phyloP scores from a whole-genome alignment of 768 basidiomycete genomes.

The Tephrocybe sp. region DNA sequence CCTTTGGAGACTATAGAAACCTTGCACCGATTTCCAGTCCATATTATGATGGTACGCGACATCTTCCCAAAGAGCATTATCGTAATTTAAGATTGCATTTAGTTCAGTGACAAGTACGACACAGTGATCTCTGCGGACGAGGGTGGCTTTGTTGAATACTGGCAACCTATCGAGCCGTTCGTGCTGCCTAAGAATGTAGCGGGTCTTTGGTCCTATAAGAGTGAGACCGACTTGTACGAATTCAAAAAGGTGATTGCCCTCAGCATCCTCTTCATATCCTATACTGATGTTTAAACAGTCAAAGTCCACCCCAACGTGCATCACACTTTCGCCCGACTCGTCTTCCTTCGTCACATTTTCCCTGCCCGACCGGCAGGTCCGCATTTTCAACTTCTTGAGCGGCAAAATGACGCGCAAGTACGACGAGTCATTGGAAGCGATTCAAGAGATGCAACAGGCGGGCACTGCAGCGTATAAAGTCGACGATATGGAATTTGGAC shows the following conservation, averaged over 20 bases:
- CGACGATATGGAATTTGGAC: conserved; percentile 99
- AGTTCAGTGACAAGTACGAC: conserved; percentile 93
- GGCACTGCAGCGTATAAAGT: conserved; percentile 90
- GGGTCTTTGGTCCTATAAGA: conserved; percentile 89
- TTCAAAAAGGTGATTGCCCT: conserved; percentile 83
- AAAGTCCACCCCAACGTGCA: conserved; percentile 88
- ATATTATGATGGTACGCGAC: conserved; percentile 79
- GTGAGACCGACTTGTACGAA: conserved; percentile 91
- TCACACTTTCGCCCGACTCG: conserved; percentile 88
- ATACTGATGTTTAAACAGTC: conserved; percentile 48
- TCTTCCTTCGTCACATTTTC: conserved; percentile 93
- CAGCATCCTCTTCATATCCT: not conserved
- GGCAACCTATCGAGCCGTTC: conserved; percentile 91
- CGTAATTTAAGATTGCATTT: not conserved
- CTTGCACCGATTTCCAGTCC: conserved; percentile 87
- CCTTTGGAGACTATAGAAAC: conserved; percentile 76
- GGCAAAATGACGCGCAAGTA: conserved; percentile 92
- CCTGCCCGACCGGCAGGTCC: conserved; percentile 89
- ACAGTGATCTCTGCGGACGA: conserved; percentile 94
- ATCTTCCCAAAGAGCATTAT: not conserved
- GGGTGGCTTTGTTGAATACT: conserved; percentile 94
- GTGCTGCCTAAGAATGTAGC: conserved; percentile 74
- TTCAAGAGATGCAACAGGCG: conserved; percentile 99
- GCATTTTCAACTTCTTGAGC: conserved; percentile 87
- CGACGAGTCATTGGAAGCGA: conserved; percentile 89